Base-by-base conservation (phyloP, 768 basidiomycete species). In the Strobilomyces dryophilus region DNA sequence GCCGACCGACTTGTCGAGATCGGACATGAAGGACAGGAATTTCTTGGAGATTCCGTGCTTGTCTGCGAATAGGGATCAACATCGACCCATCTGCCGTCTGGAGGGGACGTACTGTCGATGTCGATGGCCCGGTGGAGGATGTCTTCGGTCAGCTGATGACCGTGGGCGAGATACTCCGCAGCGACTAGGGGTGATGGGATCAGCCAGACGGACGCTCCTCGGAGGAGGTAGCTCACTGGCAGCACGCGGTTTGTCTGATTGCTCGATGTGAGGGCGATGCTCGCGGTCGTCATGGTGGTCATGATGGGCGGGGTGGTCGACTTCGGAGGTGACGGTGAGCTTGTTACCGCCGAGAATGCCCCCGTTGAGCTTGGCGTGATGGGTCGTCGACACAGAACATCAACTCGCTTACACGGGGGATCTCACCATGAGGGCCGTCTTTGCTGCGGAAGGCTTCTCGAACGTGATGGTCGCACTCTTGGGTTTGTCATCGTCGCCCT, bases 131-230 rank as follows among this genome's bases (percentile, higher is more conserved):
- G 80, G 60, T 87, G 77, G 43, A 98, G 76, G 60, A 94, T 79
- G 45, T 76, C 65, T 65, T 98, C 95, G 17, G 84, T 83, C 26
- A 98, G 79, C 47, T 64, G 63, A 73, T 98, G 98, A 2, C 95
- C 97, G 64, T 82, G 84, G 2, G 95, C 92, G 42, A 99, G 81
- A 70, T 95, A 92, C 69, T 98, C 95, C 27, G 95, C 95, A 26
- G 89, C 88, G 63, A 97, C 92, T 83, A 65, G 55, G 52, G 56
- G 27, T 4, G 39, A 5, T 15, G 34, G 24, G 37, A 18, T 62
- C 18, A 51, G 35, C 52, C 34, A 18, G 24, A 47, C 31, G 3
- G 9, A 14, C 31, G 50, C 29, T 29, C 12, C 21, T 11, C 40
- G 15, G 15, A 14, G 35, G 18, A 1, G 17, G 1, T 7, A 72